Percentiles rank a stretch among this genome's conserved stretches.
These are phyloP conservation scores for Coemansia brasiliensis DNA, from an alignment of 192 early-diverging fungal genomes.

Conservation along the genomic window DNA sequence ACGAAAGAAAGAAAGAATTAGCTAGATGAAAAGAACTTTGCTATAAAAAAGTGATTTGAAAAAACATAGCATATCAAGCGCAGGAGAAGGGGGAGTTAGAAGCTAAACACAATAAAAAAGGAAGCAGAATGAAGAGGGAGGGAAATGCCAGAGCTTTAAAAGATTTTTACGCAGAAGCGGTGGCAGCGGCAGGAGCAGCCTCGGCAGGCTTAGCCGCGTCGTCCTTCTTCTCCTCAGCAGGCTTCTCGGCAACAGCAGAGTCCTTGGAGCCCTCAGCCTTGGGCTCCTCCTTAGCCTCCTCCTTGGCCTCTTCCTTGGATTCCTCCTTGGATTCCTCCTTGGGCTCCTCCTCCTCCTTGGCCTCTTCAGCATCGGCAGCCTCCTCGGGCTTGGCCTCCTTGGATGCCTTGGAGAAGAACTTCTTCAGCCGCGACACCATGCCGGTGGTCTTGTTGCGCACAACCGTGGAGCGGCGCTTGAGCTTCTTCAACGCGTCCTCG, in stretches of 20 bases:
- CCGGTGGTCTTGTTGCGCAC: slow-evolving; percentile 44
- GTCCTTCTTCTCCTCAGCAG: slow-evolving; percentile 7
- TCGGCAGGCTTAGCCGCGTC: slow-evolving; percentile 14
- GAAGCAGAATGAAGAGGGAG: background rate
- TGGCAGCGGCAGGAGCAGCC: slow-evolving; percentile 23
- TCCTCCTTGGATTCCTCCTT: slow-evolving; percentile 32
- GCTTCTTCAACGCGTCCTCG: slow-evolving; percentile 32
- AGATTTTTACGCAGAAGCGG: slow-evolving; percentile 52
- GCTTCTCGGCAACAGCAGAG: slow-evolving; percentile 9
- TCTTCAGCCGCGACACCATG: slow-evolving; percentile 45
- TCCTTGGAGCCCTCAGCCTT: slow-evolving; percentile 8
- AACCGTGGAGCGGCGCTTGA: slow-evolving; percentile 52
- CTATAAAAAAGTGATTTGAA: background rate
- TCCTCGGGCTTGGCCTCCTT: slow-evolving; percentile 25
- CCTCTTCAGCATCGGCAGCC: slow-evolving; percentile 19
- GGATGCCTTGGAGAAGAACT: slow-evolving; percentile 35
- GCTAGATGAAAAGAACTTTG: too few species aligned
- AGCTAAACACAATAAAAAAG: background rate
- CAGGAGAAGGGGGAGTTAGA: background rate
- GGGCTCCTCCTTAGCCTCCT: slow-evolving; percentile 14
- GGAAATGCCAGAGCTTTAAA: slow-evolving; percentile 16
- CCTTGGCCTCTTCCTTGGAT: slow-evolving; percentile 11
- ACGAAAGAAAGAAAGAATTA: too few species aligned
- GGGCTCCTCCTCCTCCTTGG: slow-evolving; percentile 34
- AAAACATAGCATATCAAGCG: background rate